These are phyloP conservation scores for Dispira simplex DNA, from an alignment of 192 early-diverging fungal genomes.

Conservation along the genomic window DNA sequence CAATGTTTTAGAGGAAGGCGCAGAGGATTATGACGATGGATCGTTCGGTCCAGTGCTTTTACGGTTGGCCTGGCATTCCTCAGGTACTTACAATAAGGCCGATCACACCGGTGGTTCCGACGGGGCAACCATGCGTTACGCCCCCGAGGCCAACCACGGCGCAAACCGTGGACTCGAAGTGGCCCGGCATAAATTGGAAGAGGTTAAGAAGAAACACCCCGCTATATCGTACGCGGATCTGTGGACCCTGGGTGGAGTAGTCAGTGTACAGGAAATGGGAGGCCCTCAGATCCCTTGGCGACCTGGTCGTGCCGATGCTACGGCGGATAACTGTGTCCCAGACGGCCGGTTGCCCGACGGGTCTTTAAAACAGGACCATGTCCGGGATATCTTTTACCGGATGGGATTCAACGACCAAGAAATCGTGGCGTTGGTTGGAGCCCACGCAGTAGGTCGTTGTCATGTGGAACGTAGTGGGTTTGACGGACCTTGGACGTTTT, in stretches of 20 bases:
- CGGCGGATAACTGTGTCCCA: slow-evolving; percentile 32
- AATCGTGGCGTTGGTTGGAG: slow-evolving; percentile 68
- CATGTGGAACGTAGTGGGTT: slow-evolving; percentile 59
- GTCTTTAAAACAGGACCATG: slow-evolving; percentile 40
- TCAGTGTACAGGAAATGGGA: slow-evolving; percentile 58
- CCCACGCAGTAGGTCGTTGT: slow-evolving; percentile 64
- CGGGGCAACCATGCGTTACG: slow-evolving; percentile 63
- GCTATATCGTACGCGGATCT: slow-evolving; percentile 72
- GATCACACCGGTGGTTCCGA: slow-evolving; percentile 53
- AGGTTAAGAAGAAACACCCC: slow-evolving; percentile 68
- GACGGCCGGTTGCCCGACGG: slow-evolving; percentile 73
- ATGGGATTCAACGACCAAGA: slow-evolving; percentile 71
- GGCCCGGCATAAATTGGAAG: slow-evolving; percentile 52
- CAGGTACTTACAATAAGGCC: slow-evolving; percentile 58
- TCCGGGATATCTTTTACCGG: slow-evolving; percentile 65
- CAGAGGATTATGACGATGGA: slow-evolving; percentile 62
- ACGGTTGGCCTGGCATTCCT: slow-evolving; percentile 74
- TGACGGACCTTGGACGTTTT: slow-evolving; percentile 79
- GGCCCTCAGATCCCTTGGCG: slow-evolving; percentile 64
- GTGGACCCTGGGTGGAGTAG: slow-evolving; percentile 65
- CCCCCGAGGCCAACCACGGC: slow-evolving; percentile 42
- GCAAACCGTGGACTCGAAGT: slow-evolving; percentile 64
- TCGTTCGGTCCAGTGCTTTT: slow-evolving; percentile 63
- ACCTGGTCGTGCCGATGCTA: slow-evolving; percentile 41
- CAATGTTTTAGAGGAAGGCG: slow-evolving; percentile 43